phyloP scores from a whole-genome alignment of 495 filamentous ascomycete species.

The Hypoxylon crocopeplum region DNA sequence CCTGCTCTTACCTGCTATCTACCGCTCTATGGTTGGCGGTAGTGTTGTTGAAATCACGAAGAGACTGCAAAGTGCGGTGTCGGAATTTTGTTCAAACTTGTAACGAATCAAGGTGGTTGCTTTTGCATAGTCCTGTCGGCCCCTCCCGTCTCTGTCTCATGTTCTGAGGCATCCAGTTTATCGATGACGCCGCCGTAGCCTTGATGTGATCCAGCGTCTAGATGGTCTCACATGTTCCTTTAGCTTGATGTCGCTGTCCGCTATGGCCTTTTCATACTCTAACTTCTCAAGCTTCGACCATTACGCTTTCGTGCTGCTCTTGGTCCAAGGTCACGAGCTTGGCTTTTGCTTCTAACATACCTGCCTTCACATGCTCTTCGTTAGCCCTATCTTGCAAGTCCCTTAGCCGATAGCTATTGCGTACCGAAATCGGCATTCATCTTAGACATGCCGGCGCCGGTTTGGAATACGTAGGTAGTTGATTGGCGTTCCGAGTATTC shows the following conservation, averaged over 20 bases:
- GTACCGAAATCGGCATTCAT: neutral
- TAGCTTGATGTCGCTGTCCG: neutral
- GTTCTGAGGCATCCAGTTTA: neutral
- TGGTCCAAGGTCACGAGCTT: neutral
- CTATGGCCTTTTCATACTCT: neutral
- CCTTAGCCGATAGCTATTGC: neutral
- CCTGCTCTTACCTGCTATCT: neutral
- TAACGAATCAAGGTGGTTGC: too few relatives aligned
- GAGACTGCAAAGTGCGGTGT: neutral
- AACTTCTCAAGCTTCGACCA: neutral
- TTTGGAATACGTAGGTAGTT: too few relatives aligned
- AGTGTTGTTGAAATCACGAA: neutral
- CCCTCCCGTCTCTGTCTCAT: neutral
- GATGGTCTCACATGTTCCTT: neutral
- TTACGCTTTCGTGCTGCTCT: neutral
- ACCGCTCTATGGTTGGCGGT: neutral
- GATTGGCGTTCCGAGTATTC: neutral
- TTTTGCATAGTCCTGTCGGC: slow-evolving; percentile 1
- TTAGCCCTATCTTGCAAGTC: neutral
- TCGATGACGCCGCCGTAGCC: neutral
- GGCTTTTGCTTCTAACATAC: neutral
- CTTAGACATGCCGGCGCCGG: too few relatives aligned
- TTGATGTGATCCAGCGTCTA: neutral
- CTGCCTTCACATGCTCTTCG: neutral
- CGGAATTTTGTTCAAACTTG: neutral